Conservation (phyloP, 2,329 filamentous ascomycete species). For the Diaporthe sp. region DNA sequence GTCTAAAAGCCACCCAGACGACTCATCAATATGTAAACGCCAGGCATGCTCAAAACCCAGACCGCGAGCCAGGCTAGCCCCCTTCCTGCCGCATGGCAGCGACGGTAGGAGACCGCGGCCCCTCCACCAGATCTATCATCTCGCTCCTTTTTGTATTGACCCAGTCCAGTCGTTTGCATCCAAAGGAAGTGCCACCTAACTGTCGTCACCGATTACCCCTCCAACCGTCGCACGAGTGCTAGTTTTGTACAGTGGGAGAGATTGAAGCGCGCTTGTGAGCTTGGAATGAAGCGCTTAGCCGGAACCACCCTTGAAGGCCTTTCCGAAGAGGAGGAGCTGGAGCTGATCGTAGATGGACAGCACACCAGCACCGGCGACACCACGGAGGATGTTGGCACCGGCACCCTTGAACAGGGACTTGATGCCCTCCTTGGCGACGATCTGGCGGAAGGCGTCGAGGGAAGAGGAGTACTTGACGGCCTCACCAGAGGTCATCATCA, state of each 20-base stretch:
- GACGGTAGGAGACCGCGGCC: slow-evolving; percentile 50
- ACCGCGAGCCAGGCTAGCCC: slow-evolving; percentile 36
- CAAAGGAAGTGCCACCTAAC: slow-evolving; percentile 39
- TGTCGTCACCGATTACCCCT: slow-evolving; percentile 51
- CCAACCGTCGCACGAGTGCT: slow-evolving; percentile 51
- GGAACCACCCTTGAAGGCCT: slow-evolving; percentile 89
- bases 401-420: slow-evolving; percentile 99
- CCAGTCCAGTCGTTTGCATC: slow-evolving; percentile 46
- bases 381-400: slow-evolving; percentile 99
- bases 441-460: slow-evolving; percentile 94
- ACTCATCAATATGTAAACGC: slow-evolving; percentile 41
- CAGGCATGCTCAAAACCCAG: slow-evolving; percentile 42
- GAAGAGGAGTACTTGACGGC: slow-evolving; percentile 99
- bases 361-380: slow-evolving; percentile 99
- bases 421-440: slow-evolving; percentile 97
- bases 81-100: slow-evolving; percentile 27
- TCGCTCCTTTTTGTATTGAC: slow-evolving; percentile 41
- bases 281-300: slow-evolving; percentile 50
- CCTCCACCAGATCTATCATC: slow-evolving; percentile 45
- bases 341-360: slow-evolving; percentile 99
- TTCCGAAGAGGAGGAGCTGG: slow-evolving; percentile 99
- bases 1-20: slow-evolving; percentile 42
- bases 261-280: slow-evolving; percentile 53
- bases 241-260: slow-evolving; percentile 54
- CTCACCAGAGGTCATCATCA: slow-evolving; percentile 99